Evolutionary conservation across 2,329 filamentous ascomycete genomes (phyloP), one percentile per base, ranked within the genome.

Genomic region (Hyphodiscus sp.): DNA sequence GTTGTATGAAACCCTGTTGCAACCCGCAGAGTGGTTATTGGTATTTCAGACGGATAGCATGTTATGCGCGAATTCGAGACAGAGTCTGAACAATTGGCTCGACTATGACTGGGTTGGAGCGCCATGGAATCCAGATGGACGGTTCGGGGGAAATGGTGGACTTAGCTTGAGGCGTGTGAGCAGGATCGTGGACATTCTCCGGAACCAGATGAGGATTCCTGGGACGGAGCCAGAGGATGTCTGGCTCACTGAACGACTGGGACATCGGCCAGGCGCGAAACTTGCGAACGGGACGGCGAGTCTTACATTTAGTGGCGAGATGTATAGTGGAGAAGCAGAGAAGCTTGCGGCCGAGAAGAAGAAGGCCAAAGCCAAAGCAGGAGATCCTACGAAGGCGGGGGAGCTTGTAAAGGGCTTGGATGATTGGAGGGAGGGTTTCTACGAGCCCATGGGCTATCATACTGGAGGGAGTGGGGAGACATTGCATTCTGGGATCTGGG

Each of bases 381-480:
- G 13, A 13, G 57, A 61, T 52, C 56, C 50, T 29, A 51, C 49
- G 43, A 66, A 61, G 29, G 64, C 58, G 1, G 64, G 64, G 8
- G 60, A 60, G 1, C 41, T 65, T 43, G 65, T 76, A 41, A 58
- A 69, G 43, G 76, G 71, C 8, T 65, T 79, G 41, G 76, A 79
- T 63, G 71, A 74, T 62, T 78, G 74, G 73, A 71, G 76, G 50
- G 67, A 73, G n/a, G 76, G 76, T 15, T 75, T 73, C 60, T 80
- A 80, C 62, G 66, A 79, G 63, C 79, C 79, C 15, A 79, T 82
- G 78, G 79, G 79, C 44, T 82, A 79, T 63, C 79, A 82, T 63
- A 78, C 76, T 1, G 78, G 77, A 20, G 73, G 73, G 8, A 74
- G 73, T 51, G 78, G 79, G 47, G 63, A 62, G 13, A 71, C 64